Evolutionary conservation across 495 filamentous ascomycete species (phyloP).

Genomic region (Venustampulla echinocandica): DNA sequence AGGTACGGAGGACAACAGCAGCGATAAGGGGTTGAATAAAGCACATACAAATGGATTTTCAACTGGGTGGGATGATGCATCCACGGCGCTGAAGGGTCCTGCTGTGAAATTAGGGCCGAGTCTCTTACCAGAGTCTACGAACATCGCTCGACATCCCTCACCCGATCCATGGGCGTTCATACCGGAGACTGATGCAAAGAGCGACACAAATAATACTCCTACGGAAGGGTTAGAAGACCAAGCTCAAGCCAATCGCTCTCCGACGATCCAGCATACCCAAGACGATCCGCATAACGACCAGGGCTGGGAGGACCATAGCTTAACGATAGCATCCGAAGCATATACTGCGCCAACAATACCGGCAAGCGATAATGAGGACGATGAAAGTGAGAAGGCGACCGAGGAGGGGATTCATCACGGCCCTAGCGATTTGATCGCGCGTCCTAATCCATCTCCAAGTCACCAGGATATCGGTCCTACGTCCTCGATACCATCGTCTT

Average conservation of each 20-base stretch:
- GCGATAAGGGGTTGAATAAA: not conserved
- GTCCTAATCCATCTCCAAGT: no score
- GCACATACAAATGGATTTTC: not conserved
- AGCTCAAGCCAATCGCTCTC: no score
- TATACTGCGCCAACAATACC: no score
- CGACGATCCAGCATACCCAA: no score
- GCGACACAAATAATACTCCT: not conserved
- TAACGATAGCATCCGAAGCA: no score
- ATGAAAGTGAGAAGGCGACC: not conserved
- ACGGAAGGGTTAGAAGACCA: not conserved
- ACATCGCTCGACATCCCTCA: constrained; percentile 35
- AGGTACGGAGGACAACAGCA: not conserved
- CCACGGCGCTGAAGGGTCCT: not conserved
- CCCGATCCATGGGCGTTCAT: constrained; percentile 41
- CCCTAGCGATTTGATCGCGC: no score
- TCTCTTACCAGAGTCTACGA: constrained; percentile 3
- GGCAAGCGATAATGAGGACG: no score
- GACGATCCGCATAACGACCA: no score
- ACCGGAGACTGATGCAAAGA: not conserved
- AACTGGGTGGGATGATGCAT: constrained; percentile 3
- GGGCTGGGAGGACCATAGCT: no score
- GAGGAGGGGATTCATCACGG: not conserved
- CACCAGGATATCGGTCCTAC: constrained; percentile 14
- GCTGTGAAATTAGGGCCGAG: constrained; percentile 6
- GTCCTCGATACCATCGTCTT: constrained; percentile 32